A percentile compares a stretch with the other conserved stretches of the same genome.
Conservation (phyloP, 345 rosid species). For the Lepidium sativum region DNA sequence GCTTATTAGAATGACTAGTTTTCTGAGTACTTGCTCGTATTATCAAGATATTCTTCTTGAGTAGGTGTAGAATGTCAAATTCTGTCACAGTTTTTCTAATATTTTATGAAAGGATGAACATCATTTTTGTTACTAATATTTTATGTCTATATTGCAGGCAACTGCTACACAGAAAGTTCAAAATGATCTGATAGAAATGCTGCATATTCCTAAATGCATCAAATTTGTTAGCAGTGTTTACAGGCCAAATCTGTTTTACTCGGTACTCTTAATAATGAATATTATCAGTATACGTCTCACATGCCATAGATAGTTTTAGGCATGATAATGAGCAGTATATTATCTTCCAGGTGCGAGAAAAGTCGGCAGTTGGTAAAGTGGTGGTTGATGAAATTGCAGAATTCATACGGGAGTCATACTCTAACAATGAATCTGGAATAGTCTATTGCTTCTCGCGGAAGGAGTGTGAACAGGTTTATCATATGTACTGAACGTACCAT, state of each 20-base stretch:
- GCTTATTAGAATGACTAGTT: neutral
- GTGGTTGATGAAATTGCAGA: slow-evolving; percentile 85
- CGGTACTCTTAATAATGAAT: slow-evolving; percentile 36
- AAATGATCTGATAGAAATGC: slow-evolving; percentile 80
- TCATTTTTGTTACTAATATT: neutral
- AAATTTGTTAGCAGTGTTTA: slow-evolving; percentile 94
- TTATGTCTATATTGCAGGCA: slow-evolving; percentile 45
- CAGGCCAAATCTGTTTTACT: slow-evolving; percentile 91
- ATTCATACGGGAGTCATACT: slow-evolving; percentile 65
- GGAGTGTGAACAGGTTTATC: slow-evolving; percentile 85
- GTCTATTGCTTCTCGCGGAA: slow-evolving; percentile 94
- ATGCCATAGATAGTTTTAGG: slow-evolving; percentile 7
- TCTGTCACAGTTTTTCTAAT: neutral
- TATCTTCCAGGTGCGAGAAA: slow-evolving; percentile 63
- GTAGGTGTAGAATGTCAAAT: neutral
- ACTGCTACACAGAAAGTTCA: slow-evolving; percentile 95
- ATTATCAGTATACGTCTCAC: neutral
- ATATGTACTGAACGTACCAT: neutral
- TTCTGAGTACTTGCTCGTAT: neutral
- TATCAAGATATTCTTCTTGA: neutral
- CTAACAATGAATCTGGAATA: slow-evolving; percentile 87
- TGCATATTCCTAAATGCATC: slow-evolving; percentile 63
- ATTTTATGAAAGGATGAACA: neutral
- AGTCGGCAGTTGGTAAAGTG: slow-evolving; percentile 70
- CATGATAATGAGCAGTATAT: neutral